Conservation (phyloP, 2,329 filamentous ascomycete species). For the Aspergillus sp. region DNA sequence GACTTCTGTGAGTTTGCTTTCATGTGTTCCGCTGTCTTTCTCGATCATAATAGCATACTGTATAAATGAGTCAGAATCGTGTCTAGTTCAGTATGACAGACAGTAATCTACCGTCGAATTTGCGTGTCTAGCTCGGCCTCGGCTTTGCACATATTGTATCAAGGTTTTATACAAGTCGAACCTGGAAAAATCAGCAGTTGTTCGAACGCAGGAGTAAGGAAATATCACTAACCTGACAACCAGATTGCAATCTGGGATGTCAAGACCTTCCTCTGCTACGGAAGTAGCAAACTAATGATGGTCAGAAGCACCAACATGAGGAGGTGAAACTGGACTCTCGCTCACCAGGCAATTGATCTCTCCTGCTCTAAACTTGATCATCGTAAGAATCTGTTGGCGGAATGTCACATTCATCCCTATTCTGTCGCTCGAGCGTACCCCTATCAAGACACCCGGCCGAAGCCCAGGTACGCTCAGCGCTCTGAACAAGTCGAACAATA, state of each 20-base stretch:
- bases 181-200: slow-evolving; percentile 37
- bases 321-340: slow-evolving; percentile 4
- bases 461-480: slow-evolving; percentile 59
- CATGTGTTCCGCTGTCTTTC: slow-evolving; percentile 61
- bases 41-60: slow-evolving; percentile 82
- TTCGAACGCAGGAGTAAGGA: neutral
- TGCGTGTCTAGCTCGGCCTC: slow-evolving; percentile 76
- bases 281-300: slow-evolving; percentile 58
- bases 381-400: slow-evolving; percentile 69
- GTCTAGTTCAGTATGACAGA: neutral
- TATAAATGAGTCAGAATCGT: neutral
- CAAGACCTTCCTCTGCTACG: slow-evolving; percentile 65
- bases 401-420: slow-evolving; percentile 66
- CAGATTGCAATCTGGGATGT: slow-evolving; percentile 67
- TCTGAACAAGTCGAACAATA: slow-evolving; percentile 68
- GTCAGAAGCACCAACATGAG: slow-evolving; percentile 9
- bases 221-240: slow-evolving; percentile 47
- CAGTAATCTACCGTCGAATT: slow-evolving; percentile 59
- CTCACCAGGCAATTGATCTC: slow-evolving; percentile 56
- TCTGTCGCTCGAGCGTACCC: slow-evolving; percentile 51
- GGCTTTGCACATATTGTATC: slow-evolving; percentile 93
- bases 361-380: slow-evolving; percentile 63
- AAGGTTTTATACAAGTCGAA: slow-evolving; percentile 88
- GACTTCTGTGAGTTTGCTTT: slow-evolving; percentile 57
- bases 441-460: slow-evolving; percentile 63